Conservation (phyloP, 2,329 filamentous ascomycete species). For the Talaromyces sp. region DNA sequence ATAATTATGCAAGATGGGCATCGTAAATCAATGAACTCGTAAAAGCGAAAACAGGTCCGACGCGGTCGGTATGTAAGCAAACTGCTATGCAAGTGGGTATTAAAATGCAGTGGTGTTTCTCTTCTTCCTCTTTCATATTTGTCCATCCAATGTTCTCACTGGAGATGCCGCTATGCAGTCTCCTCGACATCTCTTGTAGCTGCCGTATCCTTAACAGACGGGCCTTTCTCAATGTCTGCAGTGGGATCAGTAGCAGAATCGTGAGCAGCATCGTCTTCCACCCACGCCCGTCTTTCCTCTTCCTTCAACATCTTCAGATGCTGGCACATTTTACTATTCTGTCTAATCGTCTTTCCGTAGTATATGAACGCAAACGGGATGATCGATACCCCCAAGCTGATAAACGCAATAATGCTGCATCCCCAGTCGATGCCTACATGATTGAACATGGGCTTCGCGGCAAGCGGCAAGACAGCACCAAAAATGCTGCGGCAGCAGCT, state of each 20-base stretch:
- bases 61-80: neutral
- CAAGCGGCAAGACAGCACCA: conserved; percentile 55
- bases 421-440: conserved; percentile 39
- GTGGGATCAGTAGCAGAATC: neutral
- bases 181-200: neutral
- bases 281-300: conserved; percentile 21
- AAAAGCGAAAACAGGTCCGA: neutral
- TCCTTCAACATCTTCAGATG: conserved; percentile 32
- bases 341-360: conserved; percentile 33
- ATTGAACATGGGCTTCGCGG: conserved; percentile 38
- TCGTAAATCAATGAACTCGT: neutral
- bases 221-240: neutral
- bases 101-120: neutral
- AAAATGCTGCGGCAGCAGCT: conserved; percentile 49
- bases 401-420: conserved; percentile 36
- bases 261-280: neutral
- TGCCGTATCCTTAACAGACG: neutral
- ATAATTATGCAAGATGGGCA: neutral
- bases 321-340: conserved; percentile 38
- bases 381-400: conserved; percentile 31
- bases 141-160: neutral
- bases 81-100: neutral
- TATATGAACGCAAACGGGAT: conserved; percentile 41
- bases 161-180: neutral
- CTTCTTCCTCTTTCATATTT: neutral